A percentile compares a stretch with the other conserved stretches of the same genome.
These are phyloP conservation scores for Leonotis leonurus DNA, from an alignment of 257 asterid species.

Conservation along the genomic window DNA sequence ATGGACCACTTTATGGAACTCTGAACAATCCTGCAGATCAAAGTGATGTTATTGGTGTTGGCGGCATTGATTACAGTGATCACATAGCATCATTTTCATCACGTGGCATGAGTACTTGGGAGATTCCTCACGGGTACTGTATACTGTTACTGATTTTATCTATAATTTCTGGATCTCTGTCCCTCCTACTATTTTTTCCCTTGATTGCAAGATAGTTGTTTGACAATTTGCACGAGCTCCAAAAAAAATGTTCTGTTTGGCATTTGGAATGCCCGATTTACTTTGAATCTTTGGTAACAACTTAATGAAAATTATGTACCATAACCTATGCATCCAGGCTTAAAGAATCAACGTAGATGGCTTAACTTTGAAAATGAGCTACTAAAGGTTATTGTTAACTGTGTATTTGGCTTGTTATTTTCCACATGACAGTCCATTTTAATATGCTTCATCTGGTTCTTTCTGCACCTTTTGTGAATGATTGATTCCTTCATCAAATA, in stretches of 20 bases:
- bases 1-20: slow-evolving; percentile 98
- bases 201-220: slow-evolving; percentile 4
- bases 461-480: slow-evolving; percentile 2
- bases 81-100: slow-evolving; percentile 98
- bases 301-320: not conserved
- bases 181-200: not conserved
- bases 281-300: not conserved
- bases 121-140: slow-evolving; percentile 95
- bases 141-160: slow-evolving; percentile 12
- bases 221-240: not conserved
- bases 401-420: not conserved
- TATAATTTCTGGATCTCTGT: not conserved
- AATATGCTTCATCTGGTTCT: not conserved
- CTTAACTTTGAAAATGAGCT: not conserved
- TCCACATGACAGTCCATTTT: not conserved
- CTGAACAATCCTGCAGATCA: slow-evolving; percentile 98
- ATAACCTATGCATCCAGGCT: not conserved
- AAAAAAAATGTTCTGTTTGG: slow-evolving; percentile 5
- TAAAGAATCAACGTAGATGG: not conserved
- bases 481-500: not conserved
- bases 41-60: slow-evolving; percentile 99
- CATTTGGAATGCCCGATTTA: not conserved
- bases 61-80: slow-evolving; percentile 97
- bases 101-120: slow-evolving; percentile 99
- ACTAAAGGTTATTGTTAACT: slow-evolving; percentile 1